phyloP scores from a whole-genome alignment of 2,329 filamentous ascomycete species.

The Mycosphaerella sp. region DNA sequence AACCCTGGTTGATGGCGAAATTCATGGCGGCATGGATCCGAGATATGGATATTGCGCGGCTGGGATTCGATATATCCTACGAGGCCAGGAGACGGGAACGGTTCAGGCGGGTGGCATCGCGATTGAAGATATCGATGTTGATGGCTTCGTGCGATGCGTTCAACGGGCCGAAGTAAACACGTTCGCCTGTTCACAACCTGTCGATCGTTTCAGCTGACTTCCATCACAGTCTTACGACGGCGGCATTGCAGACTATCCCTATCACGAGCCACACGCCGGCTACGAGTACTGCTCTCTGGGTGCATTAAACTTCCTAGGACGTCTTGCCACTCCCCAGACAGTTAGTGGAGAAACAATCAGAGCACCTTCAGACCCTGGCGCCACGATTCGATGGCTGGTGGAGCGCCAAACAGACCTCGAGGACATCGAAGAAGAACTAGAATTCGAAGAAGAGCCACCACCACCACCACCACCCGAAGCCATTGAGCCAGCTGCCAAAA shows the following conservation, averaged over 20 bases:
- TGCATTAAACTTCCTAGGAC: slow-evolving; percentile 68
- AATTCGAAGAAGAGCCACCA: slow-evolving; percentile 2
- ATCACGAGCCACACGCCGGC: slow-evolving; percentile 80
- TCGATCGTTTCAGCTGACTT: slow-evolving; percentile 3
- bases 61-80: slow-evolving; percentile 73
- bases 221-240: slow-evolving; percentile 70
- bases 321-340: slow-evolving; percentile 37
- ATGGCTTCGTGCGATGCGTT: slow-evolving; percentile 64
- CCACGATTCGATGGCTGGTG: slow-evolving; percentile 43
- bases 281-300: slow-evolving; percentile 85
- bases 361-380: slow-evolving; percentile 36
- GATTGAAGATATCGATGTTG: slow-evolving; percentile 68
- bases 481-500: slow-evolving; percentile 1
- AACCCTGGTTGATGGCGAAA: slow-evolving; percentile 54
- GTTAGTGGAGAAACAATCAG: slow-evolving; percentile 8
- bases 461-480: background rate
- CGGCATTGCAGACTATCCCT: slow-evolving; percentile 70
- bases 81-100: slow-evolving; percentile 45
- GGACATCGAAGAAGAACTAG: slow-evolving; percentile 37
- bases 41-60: slow-evolving; percentile 82
- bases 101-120: slow-evolving; percentile 49
- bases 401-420: slow-evolving; percentile 40
- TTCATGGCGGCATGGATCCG: slow-evolving; percentile 78
- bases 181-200: slow-evolving; percentile 7
- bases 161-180: slow-evolving; percentile 48